Conservation (phyloP, 2,329 filamentous ascomycete species). For the Botryosphaeria dothidea region DNA sequence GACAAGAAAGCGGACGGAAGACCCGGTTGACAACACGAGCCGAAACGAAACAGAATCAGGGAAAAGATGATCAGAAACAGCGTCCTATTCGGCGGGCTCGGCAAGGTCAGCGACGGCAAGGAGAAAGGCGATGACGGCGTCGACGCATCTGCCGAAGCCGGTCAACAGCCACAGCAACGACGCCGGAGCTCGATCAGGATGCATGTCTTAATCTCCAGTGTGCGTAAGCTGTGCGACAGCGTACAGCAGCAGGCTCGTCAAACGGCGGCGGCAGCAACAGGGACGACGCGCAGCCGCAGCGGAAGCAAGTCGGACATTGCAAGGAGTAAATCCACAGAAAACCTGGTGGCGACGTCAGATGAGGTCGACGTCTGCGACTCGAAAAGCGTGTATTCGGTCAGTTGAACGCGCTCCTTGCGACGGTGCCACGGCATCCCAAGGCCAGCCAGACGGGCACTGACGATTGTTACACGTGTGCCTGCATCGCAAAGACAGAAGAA, state of each 20-base stretch:
- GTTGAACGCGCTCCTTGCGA: neutral
- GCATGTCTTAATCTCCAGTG: neutral
- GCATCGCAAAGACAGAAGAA: neutral
- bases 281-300: neutral
- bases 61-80: constrained; percentile 6
- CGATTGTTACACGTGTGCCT: neutral
- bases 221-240: constrained; percentile 5
- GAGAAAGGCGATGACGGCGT: neutral
- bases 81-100: neutral
- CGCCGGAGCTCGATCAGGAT: neutral
- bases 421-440: neutral
- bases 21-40: neutral
- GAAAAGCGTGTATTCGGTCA: constrained; percentile 6
- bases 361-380: neutral
- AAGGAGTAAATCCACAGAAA: neutral
- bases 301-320: neutral
- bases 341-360: neutral
- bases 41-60: neutral
- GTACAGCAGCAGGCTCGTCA: constrained; percentile 1
- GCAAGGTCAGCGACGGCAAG: neutral
- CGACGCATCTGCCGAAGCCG: neutral
- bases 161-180: neutral
- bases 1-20: neutral
- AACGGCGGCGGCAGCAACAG: neutral
- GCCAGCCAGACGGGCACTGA: neutral